Conservation (phyloP, 106 monocot species). For the Dendrobium chrysotoxum region DNA sequence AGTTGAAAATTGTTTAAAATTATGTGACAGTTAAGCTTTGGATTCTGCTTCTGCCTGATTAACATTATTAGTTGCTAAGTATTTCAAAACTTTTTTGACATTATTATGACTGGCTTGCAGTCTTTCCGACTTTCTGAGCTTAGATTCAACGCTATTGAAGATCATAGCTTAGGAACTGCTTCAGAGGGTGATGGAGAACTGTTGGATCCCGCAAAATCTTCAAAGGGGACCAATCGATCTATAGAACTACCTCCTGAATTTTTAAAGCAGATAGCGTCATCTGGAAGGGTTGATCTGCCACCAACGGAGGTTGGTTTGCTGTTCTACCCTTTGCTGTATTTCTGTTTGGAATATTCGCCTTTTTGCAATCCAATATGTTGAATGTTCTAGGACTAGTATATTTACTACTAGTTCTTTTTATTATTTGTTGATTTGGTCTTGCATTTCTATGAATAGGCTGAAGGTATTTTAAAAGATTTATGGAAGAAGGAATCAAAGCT, state of each 20-base stretch:
- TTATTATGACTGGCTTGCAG: conserved; percentile 26
- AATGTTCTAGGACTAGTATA: not conserved
- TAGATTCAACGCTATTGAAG: conserved; percentile 40
- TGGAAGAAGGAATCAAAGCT: conserved; percentile 63
- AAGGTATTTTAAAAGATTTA: conserved; percentile 47
- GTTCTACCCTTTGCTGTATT: not conserved
- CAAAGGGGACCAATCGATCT: conserved; percentile 1
- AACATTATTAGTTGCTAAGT: not conserved
- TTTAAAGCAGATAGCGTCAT: conserved; percentile 27
- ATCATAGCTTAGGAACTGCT: conserved; percentile 15
- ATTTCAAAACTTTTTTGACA: not conserved
- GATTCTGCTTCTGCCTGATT: not conserved
- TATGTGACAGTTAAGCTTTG: not conserved
- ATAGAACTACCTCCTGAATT: conserved; percentile 24
- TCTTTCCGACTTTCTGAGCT: conserved; percentile 16
- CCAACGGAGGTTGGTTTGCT: conserved; percentile 49
- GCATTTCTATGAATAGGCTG: conserved; percentile 35
- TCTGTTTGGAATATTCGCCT: not conserved
- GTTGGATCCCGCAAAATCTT: conserved; percentile 6
- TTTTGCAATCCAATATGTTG: not conserved
- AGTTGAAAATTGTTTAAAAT: not conserved
- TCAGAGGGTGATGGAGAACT: conserved; percentile 19
- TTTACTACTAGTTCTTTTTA: not conserved
- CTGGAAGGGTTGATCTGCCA: conserved; percentile 37
- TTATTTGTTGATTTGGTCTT: not conserved